Evolutionary conservation across 176 grass and related monocot species (phyloP).

Genomic region (Oryza longistaminata): DNA sequence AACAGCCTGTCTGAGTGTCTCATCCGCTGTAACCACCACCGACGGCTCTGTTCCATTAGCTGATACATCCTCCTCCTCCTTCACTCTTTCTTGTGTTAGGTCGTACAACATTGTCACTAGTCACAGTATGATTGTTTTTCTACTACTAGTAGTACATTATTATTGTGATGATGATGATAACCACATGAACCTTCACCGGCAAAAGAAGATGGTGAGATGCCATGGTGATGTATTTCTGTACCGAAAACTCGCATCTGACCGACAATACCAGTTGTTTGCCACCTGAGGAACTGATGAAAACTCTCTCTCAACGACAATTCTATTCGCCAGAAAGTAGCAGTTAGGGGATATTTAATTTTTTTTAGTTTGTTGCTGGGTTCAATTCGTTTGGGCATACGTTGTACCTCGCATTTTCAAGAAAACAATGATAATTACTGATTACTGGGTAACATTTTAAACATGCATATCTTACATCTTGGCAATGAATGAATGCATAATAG

Average conservation of each 20-base stretch:
- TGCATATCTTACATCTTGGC: neutral
- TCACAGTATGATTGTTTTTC: neutral
- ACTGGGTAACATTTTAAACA: neutral
- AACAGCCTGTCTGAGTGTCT: constrained; percentile 36
- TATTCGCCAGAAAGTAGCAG: neutral
- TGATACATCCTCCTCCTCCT: neutral
- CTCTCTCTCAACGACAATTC: neutral
- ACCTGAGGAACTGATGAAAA: constrained; percentile 11
- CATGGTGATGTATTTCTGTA: neutral
- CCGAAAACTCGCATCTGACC: neutral
- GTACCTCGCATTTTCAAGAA: neutral
- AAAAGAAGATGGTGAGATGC: constrained; percentile 16
- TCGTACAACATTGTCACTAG: constrained; percentile 20
- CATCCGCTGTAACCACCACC: constrained; percentile 34
- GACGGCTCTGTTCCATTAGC: constrained; percentile 20
- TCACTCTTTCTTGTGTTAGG: constrained; percentile 6
- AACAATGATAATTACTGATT: neutral
- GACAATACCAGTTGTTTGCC: neutral
- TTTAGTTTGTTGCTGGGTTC: neutral
- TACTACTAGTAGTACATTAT: neutral
- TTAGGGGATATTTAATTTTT: neutral
- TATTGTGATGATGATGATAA: constrained; percentile 2
- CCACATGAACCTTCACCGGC: constrained; percentile 27
- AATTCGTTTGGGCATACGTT: neutral
- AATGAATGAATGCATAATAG: neutral